These are phyloP conservation scores for Fraxinus floribunda DNA, from an alignment of 305 asterid species.

Conservation along the genomic window DNA sequence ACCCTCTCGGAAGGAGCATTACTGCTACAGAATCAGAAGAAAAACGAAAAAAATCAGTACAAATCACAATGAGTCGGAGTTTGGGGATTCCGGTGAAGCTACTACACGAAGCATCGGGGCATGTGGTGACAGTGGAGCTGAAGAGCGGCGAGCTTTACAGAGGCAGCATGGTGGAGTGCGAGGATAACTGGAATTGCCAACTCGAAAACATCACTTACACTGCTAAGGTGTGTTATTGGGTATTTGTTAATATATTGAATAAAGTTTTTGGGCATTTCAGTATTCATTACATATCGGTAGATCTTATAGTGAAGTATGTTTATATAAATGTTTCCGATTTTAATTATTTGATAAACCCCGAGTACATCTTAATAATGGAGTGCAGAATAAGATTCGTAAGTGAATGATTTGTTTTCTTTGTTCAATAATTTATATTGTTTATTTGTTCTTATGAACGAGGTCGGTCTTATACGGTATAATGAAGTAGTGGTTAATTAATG, in stretches of 20 bases:
- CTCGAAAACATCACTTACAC: constrained; percentile 84
- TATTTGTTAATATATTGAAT: not conserved
- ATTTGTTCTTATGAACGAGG: not conserved
- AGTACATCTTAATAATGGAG: not conserved
- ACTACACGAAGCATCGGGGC: constrained; percentile 93
- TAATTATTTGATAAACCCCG: not conserved
- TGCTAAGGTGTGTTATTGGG: constrained; percentile 45
- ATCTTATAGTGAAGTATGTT: not conserved
- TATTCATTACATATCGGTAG: not conserved
- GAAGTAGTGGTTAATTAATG: not conserved
- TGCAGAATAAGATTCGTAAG: not conserved
- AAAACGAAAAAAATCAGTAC: not conserved
- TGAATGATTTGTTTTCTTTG: not conserved
- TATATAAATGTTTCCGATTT: not conserved
- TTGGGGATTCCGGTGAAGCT: constrained; percentile 93
- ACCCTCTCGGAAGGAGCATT: not conserved
- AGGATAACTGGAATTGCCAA: constrained; percentile 95
- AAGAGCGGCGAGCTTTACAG: constrained; percentile 90
- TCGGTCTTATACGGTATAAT: not conserved
- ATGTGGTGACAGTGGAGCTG: constrained; percentile 79
- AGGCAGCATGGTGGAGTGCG: constrained; percentile 93
- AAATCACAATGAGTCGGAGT: constrained; percentile 66
- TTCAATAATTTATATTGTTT: not conserved
- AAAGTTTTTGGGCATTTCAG: not conserved
- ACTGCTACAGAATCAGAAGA: not conserved